Percentiles rank a stretch among this genome's conserved stretches.
Conservation (phyloP, 192 early-diverging fungal species). For the Coemansia sp. region DNA sequence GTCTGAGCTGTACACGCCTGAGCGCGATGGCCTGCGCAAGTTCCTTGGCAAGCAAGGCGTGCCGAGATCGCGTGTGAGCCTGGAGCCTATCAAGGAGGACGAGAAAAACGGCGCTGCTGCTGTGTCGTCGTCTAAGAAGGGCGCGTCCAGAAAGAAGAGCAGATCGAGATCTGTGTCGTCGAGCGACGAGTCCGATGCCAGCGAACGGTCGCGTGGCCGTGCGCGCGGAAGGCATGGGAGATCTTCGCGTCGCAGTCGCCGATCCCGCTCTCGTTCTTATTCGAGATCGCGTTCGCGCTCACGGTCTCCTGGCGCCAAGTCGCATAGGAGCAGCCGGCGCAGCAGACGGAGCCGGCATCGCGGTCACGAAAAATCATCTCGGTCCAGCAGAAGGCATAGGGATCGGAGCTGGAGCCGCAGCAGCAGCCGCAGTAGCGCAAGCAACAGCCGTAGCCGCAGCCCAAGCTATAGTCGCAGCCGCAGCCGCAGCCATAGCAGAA, state of each 20-base stretch:
- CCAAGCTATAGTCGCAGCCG: constrained; percentile 13
- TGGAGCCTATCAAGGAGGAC: constrained; percentile 32
- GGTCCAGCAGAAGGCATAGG: constrained; percentile 12
- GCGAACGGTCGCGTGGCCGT: constrained; percentile 27
- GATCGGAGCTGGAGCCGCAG: constrained; percentile 11
- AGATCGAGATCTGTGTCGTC: constrained; percentile 19
- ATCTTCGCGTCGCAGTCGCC: constrained; percentile 15
- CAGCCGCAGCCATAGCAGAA: constrained; percentile 5
- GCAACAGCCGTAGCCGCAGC: constrained; percentile 14
- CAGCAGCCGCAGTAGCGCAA: constrained; percentile 12
- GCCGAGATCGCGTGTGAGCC: constrained; percentile 30
- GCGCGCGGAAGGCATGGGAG: constrained; percentile 8
- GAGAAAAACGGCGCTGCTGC: neutral
- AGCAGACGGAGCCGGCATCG: constrained; percentile 15
- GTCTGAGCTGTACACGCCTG: constrained; percentile 43
- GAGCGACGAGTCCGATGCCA: constrained; percentile 14
- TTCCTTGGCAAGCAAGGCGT: constrained; percentile 51
- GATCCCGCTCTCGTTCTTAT: constrained; percentile 11
- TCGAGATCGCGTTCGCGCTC: constrained; percentile 27
- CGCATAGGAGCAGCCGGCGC: constrained; percentile 14
- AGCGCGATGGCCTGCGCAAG: constrained; percentile 50
- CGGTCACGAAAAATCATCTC: constrained; percentile 2
- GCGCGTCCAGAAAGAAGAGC: constrained; percentile 9
- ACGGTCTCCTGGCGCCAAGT: neutral
- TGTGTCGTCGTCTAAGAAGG: neutral